Base-by-base conservation (phyloP, 441 rosid genomes). In the Brassica balearica region DNA sequence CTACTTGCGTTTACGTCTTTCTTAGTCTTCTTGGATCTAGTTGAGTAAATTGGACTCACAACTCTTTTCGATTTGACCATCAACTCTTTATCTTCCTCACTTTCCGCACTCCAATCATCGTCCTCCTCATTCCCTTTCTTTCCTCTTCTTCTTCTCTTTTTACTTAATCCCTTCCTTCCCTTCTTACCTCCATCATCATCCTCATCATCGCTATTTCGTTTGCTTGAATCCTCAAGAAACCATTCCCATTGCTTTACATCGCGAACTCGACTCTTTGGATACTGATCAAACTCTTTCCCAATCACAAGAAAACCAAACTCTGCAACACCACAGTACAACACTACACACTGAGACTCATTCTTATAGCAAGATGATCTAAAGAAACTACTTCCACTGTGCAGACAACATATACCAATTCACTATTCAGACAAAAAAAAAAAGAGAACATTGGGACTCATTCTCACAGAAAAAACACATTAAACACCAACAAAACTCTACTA, bases 251-350 rank as follows among this genome's bases (percentile, higher is more conserved):
- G 72, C 79, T 77, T 86, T 4, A 81, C 15, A 22, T 85, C 76
- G 0, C 74, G 48, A 27, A 88, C 81, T 64, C 81, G 82, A 58
- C 82, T 82, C 76, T 87, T 88, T 1, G 90, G 88, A 53, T 88
- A 89, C 48, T 72, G 80, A 78, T 92, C 92, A 82, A 90, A 92
- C 63, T 90, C 96, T 8, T 83, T 89, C 78, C 95, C 97, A 38
- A 86, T 85, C 68, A 88, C 89, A 48, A 94, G 86, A 85, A 94
- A 90, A 48, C 97, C 93, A 68, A 94, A 29, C 82, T 90, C 97
- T 94, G 91, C 85, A 85, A 68, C 34, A 64, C 51, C 72, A 68
- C 56, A 51, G 14, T 55, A 14, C 56, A 14, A 67, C 73, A 22
- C 63, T 20, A 68, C 51, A 62, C 69, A 65, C 0, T 65, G 2